Percentiles rank a stretch among this genome's conserved stretches.
Evolutionary conservation across 768 basidiomycete species (phyloP).

Genomic region (Cystofilobasidium macerans): DNA sequence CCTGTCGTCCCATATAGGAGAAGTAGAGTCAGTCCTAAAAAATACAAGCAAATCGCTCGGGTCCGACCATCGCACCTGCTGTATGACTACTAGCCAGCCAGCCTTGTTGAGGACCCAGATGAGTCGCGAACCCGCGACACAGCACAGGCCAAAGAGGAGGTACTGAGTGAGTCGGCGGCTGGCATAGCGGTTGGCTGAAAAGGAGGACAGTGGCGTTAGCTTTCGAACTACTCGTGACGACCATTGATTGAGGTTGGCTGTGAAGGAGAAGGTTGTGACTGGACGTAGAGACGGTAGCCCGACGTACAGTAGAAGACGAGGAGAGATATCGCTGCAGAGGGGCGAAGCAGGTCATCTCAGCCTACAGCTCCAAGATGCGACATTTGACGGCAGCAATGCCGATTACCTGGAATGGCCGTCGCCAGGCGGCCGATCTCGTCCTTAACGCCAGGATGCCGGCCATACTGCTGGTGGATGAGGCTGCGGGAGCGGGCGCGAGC

Average conservation of each 20-base stretch:
- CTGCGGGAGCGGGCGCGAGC: conserved; percentile 7
- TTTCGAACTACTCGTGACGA: not conserved
- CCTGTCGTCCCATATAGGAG: not conserved
- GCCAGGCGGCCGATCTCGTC: conserved; percentile 22
- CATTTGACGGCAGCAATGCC: too few species aligned
- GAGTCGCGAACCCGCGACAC: conserved; percentile 7
- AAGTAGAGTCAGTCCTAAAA: not conserved
- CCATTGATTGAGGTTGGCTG: too few species aligned
- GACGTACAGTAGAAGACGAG: conserved; percentile 19
- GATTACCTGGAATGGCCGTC: conserved; percentile 20
- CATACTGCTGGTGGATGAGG: conserved; percentile 26
- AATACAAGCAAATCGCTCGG: too few species aligned
- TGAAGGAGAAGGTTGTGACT: too few species aligned
- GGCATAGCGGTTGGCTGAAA: conserved; percentile 14
- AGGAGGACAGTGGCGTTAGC: not conserved
- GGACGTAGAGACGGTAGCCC: not conserved
- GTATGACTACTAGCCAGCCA: conserved; percentile 18
- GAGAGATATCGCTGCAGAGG: conserved; percentile 16
- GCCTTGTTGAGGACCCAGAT: conserved; percentile 25
- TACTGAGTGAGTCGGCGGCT: conserved; percentile 2
- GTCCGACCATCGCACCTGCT: conserved; percentile 18
- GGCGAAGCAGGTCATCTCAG: too few species aligned
- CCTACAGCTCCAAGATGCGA: too few species aligned
- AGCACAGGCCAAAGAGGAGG: not conserved
- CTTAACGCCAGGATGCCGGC: conserved; percentile 11